phyloP scores from a whole-genome alignment of 352 stramenopile genomes.

The Globisporangium cystogenes region DNA sequence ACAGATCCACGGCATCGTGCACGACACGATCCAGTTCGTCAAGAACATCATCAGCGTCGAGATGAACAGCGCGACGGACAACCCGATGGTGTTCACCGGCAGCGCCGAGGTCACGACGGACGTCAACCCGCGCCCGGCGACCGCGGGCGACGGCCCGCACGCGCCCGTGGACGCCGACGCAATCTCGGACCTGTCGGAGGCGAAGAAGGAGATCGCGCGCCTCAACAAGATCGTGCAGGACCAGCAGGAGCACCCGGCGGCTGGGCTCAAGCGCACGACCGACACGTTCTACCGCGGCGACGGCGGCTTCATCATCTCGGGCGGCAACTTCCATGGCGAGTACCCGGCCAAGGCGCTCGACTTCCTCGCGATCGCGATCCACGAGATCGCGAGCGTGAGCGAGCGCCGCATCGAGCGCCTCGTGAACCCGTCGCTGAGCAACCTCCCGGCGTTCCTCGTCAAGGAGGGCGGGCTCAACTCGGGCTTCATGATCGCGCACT shows the following conservation, averaged over 20 bases:
- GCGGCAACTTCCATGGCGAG: constrained; percentile 89
- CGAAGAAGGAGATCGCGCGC: constrained; percentile 73
- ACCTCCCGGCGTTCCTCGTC: constrained; percentile 82
- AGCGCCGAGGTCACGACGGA: constrained; percentile 66
- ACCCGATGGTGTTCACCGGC: constrained; percentile 86
- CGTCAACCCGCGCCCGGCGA: constrained; percentile 24
- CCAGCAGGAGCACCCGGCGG: constrained; percentile 39
- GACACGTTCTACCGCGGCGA: constrained; percentile 78
- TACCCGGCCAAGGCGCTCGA: constrained; percentile 88
- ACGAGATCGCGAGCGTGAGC: constrained; percentile 81
- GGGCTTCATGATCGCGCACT: constrained; percentile 91
- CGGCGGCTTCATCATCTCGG: constrained; percentile 84
- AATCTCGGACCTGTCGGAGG: constrained; percentile 56
- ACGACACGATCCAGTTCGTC: constrained; percentile 88
- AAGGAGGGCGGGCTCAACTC: constrained; percentile 85
- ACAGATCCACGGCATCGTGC: constrained; percentile 85
- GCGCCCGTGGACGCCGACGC: constrained; percentile 22
- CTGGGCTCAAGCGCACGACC: constrained; percentile 72
- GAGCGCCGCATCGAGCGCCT: constrained; percentile 85
- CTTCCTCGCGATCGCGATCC: constrained; percentile 86
- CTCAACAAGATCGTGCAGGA: constrained; percentile 53
- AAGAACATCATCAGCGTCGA: constrained; percentile 82
- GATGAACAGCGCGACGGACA: constrained; percentile 89
- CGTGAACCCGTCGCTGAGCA: constrained; percentile 84
- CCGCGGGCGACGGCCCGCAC: constrained; percentile 13